Evolutionary conservation across 192 early-diverging fungal species (phyloP).

Genomic region (Mortierella claussenii): DNA sequence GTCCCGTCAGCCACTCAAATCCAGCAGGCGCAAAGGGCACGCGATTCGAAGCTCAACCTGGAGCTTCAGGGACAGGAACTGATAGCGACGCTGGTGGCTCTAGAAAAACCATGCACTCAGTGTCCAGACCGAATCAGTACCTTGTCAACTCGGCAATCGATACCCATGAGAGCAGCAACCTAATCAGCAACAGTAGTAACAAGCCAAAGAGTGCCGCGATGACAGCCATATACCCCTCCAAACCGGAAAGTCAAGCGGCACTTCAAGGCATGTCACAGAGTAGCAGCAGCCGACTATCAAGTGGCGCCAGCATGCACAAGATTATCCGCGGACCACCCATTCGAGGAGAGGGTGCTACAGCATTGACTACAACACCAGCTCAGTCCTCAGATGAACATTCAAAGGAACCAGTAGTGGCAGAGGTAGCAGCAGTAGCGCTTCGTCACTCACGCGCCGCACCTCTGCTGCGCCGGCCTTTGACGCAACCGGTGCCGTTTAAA

Average conservation of each 20-base stretch:
- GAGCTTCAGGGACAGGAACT: no score
- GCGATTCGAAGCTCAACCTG: no score
- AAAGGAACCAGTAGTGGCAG: neutral
- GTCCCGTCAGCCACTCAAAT: neutral
- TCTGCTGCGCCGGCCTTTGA: conserved; percentile 5
- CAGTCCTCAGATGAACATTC: neutral
- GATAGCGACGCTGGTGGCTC: neutral
- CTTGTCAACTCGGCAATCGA: no score
- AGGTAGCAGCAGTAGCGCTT: no score
- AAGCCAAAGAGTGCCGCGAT: no score
- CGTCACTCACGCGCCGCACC: no score
- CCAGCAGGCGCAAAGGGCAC: neutral
- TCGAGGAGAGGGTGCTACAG: neutral
- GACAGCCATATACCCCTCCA: conserved; percentile 2
- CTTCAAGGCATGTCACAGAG: no score
- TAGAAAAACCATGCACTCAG: no score
- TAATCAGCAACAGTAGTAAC: no score
- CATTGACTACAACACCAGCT: neutral
- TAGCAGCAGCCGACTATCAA: neutral
- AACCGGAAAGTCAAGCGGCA: neutral
- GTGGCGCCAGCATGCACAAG: neutral
- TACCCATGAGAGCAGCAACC: no score
- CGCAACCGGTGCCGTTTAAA: conserved; percentile 19
- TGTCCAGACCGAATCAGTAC: no score
- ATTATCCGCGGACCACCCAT: conserved; percentile 23